phyloP scores from a whole-genome alignment of 371 early-diverging fungal genomes.

The Cokeromyces recurvatus region DNA sequence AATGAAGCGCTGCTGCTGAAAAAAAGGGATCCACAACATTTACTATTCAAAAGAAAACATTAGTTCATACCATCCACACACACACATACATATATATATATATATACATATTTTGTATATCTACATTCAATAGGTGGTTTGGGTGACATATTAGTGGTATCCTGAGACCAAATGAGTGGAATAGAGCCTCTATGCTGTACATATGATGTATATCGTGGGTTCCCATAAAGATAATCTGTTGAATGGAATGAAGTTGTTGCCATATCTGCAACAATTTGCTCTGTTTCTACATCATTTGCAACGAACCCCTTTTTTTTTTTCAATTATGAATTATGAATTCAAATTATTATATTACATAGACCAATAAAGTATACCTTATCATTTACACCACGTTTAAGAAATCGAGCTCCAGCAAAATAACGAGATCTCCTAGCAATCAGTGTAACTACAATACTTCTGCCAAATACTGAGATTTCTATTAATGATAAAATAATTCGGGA shows the following conservation, averaged over 20 bases:
- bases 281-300: constrained; percentile 99
- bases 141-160: constrained; percentile 85
- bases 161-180: constrained; percentile 94
- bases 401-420: constrained; percentile 96
- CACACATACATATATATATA: no score
- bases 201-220: constrained; percentile 85
- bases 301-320: constrained; percentile 87
- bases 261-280: constrained; percentile 94
- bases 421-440: constrained; percentile 94
- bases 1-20: constrained; percentile 88
- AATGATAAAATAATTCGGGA: neutral
- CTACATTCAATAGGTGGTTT: constrained; percentile 91
- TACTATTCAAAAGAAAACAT: constrained; percentile 43
- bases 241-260: constrained; percentile 78
- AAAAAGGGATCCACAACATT: constrained; percentile 91
- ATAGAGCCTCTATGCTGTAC: constrained; percentile 97
- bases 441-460: constrained; percentile 83
- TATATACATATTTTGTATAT: neutral
- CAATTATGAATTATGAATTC: neutral
- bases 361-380: constrained; percentile 48
- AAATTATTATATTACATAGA: neutral
- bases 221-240: constrained; percentile 50
- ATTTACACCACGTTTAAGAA: constrained; percentile 94
- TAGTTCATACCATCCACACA: no score
- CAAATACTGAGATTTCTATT: constrained; percentile 70